Base-by-base conservation (phyloP, 1,284 basidiomycete genomes). In the Pseudozyma tsukubaensis region DNA sequence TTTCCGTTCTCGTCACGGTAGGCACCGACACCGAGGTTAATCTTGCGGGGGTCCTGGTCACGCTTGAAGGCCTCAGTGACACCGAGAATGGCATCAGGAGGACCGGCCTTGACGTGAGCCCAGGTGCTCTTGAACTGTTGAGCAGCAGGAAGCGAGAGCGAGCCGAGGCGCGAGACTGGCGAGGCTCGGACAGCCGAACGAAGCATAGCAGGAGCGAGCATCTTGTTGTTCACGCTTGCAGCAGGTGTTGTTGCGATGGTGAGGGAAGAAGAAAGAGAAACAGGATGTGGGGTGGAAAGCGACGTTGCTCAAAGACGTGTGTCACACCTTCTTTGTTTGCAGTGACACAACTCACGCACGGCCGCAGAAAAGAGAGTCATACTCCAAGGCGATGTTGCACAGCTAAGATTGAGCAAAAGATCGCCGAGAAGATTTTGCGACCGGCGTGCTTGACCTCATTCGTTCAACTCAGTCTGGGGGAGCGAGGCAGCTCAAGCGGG, bases 21-120 rank as follows among this genome's bases (percentile, higher is more conserved):
- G 19, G 92, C 84, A 18, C 86, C 85, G 11, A 86, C 92, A 85
- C 96, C 96, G 61, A 99, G 89, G 88, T 99, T 99, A 85, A 98
- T 97, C 87, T 99, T 99, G 81, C 91, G 90, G 79, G 90, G 90
- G 89, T 97, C 94, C 59, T 73, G 64, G 76, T 84, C 83, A 21
- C 92, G 92, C 88, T 96, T 97, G 89, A 94, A 97, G 29, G 94
- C 94, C 86, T 97, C 94, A 43, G 92, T 91, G 64, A 97, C 90
- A 93, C 94, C 94, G 59, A 97, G 91, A 87, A 97, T 97, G 55
- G 94, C 89, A 86, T 97, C 94, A 37, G 94, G 94, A 76, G 94
- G 94, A 50, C 94, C 94, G 36, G 92, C 91, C 63, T 90, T 89
- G 67, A 97, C 93, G 71, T 89, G 86, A 43, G 92, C 89, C 94